phyloP scores from a whole-genome alignment of 2,329 filamentous ascomycete genomes.

The Talaromyces sp. region DNA sequence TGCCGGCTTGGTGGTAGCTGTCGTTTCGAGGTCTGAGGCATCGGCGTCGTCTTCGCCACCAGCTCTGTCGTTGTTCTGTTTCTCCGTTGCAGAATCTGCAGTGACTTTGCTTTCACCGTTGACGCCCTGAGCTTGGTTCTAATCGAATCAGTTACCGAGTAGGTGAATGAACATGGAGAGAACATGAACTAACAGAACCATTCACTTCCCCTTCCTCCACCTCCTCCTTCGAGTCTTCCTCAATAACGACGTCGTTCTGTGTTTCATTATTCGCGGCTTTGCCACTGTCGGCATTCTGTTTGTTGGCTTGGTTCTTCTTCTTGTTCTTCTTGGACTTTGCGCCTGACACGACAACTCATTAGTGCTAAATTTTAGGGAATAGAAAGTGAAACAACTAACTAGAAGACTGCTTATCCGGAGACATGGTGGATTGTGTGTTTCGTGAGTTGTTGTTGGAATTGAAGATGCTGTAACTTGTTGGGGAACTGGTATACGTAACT shows the following conservation, averaged over 20 bases:
- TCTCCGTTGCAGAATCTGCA: background rate
- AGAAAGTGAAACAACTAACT: slow-evolving; percentile 13
- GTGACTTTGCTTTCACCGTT: slow-evolving; percentile 5
- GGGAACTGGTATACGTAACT: background rate
- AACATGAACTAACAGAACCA: slow-evolving; percentile 11
- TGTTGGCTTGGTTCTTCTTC: slow-evolving; percentile 51
- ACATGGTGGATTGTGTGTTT: slow-evolving; percentile 6
- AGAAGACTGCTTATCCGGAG: slow-evolving; percentile 14
- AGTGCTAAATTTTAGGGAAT: slow-evolving; percentile 19
- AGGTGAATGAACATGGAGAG: background rate
- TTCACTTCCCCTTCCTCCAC: slow-evolving; percentile 40
- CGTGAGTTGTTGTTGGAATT: background rate
- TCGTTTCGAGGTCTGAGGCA: background rate
- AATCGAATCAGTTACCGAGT: background rate
- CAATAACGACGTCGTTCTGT: slow-evolving; percentile 18
- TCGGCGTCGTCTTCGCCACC: background rate
- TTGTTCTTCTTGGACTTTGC: slow-evolving; percentile 54
- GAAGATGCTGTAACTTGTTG: background rate
- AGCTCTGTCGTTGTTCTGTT: background rate
- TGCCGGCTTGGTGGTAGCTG: slow-evolving; percentile 14
- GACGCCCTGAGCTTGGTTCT: slow-evolving; percentile 10
- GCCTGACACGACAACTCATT: slow-evolving; percentile 27
- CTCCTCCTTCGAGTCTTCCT: slow-evolving; percentile 32
- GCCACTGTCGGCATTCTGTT: slow-evolving; percentile 38
- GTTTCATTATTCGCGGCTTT: slow-evolving; percentile 22